These are phyloP conservation scores for Phytopythium litorale DNA, from an alignment of 352 stramenopile genomes.

Conservation along the genomic window DNA sequence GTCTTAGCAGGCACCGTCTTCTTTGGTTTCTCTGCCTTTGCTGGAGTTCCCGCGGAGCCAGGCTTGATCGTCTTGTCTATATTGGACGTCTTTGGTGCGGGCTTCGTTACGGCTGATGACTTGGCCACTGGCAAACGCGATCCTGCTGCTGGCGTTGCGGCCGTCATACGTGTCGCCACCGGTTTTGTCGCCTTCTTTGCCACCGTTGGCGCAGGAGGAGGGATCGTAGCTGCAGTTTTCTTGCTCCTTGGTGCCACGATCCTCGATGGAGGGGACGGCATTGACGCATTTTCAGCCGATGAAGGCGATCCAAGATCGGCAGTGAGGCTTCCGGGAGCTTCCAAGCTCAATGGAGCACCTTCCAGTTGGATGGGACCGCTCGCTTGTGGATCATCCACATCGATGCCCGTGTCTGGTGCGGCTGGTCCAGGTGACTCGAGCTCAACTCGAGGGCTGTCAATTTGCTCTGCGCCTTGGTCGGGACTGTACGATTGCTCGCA, in stretches of 20 bases:
- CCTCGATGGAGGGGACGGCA: neutral
- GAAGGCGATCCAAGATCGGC: neutral
- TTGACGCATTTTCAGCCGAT: neutral
- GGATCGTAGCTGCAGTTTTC: neutral
- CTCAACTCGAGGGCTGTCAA: neutral
- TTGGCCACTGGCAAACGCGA: constrained; percentile 1
- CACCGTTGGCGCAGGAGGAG: neutral
- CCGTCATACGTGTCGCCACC: neutral
- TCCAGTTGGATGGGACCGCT: neutral
- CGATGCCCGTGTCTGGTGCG: neutral
- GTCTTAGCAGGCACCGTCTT: neutral
- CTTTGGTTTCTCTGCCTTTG: neutral
- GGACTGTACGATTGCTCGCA: neutral
- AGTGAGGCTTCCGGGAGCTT: neutral
- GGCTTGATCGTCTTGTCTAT: neutral
- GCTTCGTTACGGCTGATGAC: neutral
- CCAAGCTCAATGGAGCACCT: neutral
- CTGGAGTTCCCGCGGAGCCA: neutral
- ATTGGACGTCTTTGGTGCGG: neutral
- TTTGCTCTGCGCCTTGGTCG: neutral
- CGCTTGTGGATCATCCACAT: neutral
- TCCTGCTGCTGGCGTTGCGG: neutral
- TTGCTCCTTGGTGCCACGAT: neutral
- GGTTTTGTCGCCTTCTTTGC: neutral
- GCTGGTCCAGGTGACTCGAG: neutral